Evolutionary conservation across 148 eudicot genomes (phyloP), one percentile per base, ranked within the genome.

Genomic region (Nyssa sinensis): DNA sequence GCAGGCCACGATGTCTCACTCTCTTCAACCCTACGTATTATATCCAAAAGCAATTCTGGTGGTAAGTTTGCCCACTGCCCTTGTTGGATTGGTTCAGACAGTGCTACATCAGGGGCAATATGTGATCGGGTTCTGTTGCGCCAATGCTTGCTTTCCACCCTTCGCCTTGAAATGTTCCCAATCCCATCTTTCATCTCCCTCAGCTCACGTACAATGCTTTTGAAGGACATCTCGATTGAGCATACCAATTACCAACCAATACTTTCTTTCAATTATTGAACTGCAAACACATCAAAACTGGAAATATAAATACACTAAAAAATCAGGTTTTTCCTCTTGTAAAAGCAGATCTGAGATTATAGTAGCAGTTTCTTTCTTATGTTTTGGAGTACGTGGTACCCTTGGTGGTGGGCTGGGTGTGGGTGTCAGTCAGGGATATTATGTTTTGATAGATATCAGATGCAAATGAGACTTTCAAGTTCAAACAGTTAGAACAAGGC

Each of bases 1-100:
- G 88, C 91, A 74, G 91, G 91, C 91, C 91, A 87, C 0, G 76
- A 70, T 14, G 85, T 70, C 73, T 87, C 87, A 67, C 80, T 83
- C 33, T 55, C 83, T 83, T 85, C 88, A 33, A 85, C 82, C 67
- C 88, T 87, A 33, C 81, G 81, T 47, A 93, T 82, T 31, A 90
- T 90, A 78, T 93, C 97, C 77, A 90, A 84, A 51, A 93, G 97
- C 85, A 93, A 83, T 49, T 93, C 97, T 0, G 93, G 88, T 0
- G 97, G 97, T 37, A 93, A 74, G 74, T 90, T 88, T 17, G 95
- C 97, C 97, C 97, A 93, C 63, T 78, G 86, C 35, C 97, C 95
- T 71, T 90, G 97, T 74, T 93, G 78, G 27, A 76, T 67, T 49
- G 81, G 78, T n/a, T 84, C 84, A 16, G 72, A 65, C 27, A 69